A percentile compares a stretch with the other conserved stretches of the same genome.
These are phyloP conservation scores for Fistulinella cinereoalba DNA, from an alignment of 1,284 basidiomycete species.

Conservation along the genomic window DNA sequence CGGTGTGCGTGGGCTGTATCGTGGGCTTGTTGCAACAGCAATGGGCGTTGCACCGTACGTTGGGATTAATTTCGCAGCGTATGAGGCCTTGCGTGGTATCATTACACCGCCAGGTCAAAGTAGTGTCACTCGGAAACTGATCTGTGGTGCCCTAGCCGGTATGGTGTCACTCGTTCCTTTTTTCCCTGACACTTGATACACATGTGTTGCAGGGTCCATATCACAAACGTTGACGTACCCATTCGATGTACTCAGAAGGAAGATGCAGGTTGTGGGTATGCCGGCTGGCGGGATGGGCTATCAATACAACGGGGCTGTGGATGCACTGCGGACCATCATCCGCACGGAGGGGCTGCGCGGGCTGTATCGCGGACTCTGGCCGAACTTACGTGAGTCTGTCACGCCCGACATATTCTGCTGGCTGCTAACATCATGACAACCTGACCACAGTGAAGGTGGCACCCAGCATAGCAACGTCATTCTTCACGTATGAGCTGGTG, in stretches of 20 bases:
- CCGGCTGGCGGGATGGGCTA: slow-evolving; percentile 54
- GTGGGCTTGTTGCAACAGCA: slow-evolving; percentile 85
- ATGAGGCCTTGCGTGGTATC: slow-evolving; percentile 68
- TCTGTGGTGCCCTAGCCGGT: slow-evolving; percentile 78
- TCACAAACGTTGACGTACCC: slow-evolving; percentile 95
- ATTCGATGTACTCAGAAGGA: slow-evolving; percentile 89
- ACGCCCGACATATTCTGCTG: background rate
- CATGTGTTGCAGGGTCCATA: slow-evolving; percentile 56
- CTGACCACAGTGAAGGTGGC: slow-evolving; percentile 72
- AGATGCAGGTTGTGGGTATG: slow-evolving; percentile 96
- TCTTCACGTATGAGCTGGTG: slow-evolving; percentile 77
- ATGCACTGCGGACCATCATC: slow-evolving; percentile 71
- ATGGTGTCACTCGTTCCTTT: slow-evolving; percentile 17
- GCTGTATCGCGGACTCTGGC: slow-evolving; percentile 86
- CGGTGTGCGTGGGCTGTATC: slow-evolving; percentile 82
- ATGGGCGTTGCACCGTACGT: slow-evolving; percentile 94
- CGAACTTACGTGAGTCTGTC: slow-evolving; percentile 77
- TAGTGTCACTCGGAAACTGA: slow-evolving; percentile 59
- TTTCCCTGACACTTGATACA: slow-evolving; percentile 8
- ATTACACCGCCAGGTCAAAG: slow-evolving; percentile 77
- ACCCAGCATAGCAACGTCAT: slow-evolving; percentile 88
- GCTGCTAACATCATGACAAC: slow-evolving; percentile 6
- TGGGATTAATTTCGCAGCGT: slow-evolving; percentile 80
- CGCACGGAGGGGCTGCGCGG: slow-evolving; percentile 72
- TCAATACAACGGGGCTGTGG: slow-evolving; percentile 76